These are phyloP conservation scores for Lentinula detonsa DNA, from an alignment of 768 basidiomycete genomes.

Conservation along the genomic window DNA sequence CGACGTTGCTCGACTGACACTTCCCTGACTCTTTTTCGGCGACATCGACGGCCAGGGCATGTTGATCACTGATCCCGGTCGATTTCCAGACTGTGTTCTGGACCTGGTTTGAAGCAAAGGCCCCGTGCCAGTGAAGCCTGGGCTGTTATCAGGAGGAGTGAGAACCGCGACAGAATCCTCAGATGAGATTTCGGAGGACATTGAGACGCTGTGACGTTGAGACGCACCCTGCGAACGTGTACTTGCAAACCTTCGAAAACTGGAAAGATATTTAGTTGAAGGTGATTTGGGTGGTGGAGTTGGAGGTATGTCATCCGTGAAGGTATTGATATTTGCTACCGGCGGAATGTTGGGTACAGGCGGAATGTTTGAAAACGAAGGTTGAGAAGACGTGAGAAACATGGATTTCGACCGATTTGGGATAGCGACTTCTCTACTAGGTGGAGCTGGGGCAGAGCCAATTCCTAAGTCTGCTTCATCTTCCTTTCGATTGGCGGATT, in stretches of 20 bases:
- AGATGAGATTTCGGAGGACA: slow-evolving; percentile 56
- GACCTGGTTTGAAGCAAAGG: neutral
- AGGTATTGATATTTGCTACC: neutral
- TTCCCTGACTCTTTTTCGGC: slow-evolving; percentile 42
- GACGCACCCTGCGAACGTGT: slow-evolving; percentile 26
- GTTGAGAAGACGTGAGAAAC: slow-evolving; percentile 3
- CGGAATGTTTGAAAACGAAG: neutral
- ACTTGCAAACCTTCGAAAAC: slow-evolving; percentile 41
- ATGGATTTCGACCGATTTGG: slow-evolving; percentile 3
- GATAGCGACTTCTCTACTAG: neutral
- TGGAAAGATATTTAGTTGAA: slow-evolving; percentile 36
- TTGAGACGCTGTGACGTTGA: slow-evolving; percentile 54
- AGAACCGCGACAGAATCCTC: slow-evolving; percentile 61
- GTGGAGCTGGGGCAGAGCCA: neutral
- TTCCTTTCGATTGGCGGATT: slow-evolving; percentile 9
- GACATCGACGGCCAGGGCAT: slow-evolving; percentile 33
- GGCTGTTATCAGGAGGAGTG: slow-evolving; percentile 47
- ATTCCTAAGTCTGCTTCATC: neutral
- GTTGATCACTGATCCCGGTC: neutral
- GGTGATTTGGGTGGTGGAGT: slow-evolving; percentile 49
- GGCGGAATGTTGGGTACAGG: neutral
- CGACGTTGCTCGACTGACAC: slow-evolving; percentile 44
- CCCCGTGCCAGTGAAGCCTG: slow-evolving; percentile 19
- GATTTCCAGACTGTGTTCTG: neutral
- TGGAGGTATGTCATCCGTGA: slow-evolving; percentile 19